These are phyloP conservation scores for Fusarium vanettenii DNA, from an alignment of 2,329 filamentous ascomycete species.

Conservation along the genomic window DNA sequence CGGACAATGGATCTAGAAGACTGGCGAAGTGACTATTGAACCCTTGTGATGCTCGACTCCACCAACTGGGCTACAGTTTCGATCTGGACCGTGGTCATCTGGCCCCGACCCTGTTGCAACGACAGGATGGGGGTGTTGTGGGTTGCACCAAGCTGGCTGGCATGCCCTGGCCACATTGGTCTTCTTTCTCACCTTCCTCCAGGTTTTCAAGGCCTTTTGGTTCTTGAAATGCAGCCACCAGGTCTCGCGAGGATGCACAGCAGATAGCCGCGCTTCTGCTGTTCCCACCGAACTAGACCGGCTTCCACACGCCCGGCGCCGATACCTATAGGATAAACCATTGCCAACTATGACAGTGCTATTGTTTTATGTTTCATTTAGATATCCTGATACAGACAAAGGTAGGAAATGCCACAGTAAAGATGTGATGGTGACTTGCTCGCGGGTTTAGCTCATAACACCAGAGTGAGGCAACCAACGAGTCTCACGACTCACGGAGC, in stretches of 20 bases:
- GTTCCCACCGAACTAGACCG: not conserved
- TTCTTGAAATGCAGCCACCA: not conserved
- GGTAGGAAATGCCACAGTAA: not conserved
- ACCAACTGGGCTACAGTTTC: not conserved
- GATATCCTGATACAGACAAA: not conserved
- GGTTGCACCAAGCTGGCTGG: not conserved
- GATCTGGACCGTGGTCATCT: not conserved
- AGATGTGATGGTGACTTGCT: not conserved
- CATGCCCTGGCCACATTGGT: not conserved
- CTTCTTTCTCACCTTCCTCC: not conserved
- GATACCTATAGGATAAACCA: not conserved
- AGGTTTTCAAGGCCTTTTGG: not conserved
- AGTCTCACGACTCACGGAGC: not conserved
- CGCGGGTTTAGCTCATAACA: not conserved
- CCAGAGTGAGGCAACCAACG: not conserved
- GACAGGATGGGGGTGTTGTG: not conserved
- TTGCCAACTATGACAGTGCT: not conserved
- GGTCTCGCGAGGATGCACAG: not conserved
- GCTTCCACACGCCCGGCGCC: slow-evolving; percentile 8
- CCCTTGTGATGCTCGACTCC: not conserved
- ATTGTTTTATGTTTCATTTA: not conserved
- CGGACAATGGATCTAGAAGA: not conserved
- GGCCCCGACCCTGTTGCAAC: not conserved
- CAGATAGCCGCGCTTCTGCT: not conserved
- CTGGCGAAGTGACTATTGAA: not conserved